A percentile compares a stretch with the other conserved stretches of the same genome.
Evolutionary conservation across 768 basidiomycete species (phyloP).

Genomic region (Thelephora aurantiotincta): DNA sequence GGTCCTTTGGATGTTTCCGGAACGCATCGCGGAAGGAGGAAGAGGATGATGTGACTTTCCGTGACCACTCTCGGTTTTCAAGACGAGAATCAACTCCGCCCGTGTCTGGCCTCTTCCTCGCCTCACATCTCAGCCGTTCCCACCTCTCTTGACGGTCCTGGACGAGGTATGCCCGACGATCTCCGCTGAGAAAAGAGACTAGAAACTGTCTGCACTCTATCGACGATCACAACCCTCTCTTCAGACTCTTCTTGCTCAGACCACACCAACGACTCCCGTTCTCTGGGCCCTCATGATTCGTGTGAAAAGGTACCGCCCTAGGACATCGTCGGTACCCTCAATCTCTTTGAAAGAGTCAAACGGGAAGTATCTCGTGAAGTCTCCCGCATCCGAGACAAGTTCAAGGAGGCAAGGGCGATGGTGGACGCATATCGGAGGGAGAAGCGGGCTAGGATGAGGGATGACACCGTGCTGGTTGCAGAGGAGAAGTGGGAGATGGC

Average conservation of each 20-base stretch:
- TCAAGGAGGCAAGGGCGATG: conserved; percentile 12
- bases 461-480: conserved; percentile 4
- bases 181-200: too few relatives aligned
- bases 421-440: conserved; percentile 10
- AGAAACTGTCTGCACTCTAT: too few relatives aligned
- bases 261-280: too few relatives aligned
- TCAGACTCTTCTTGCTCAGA: too few relatives aligned
- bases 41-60: conserved; percentile 1
- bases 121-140: background rate
- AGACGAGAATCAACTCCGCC: conserved; percentile 1
- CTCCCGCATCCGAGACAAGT: conserved; percentile 13
- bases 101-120: background rate
- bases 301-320: conserved; percentile 10
- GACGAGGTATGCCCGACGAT: too few relatives aligned
- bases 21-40: conserved; percentile 22
- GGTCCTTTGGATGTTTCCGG: conserved; percentile 23
- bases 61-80: conserved; percentile 2
- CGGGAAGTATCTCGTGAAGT: conserved; percentile 17
- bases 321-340: conserved; percentile 17
- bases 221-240: too few relatives aligned
- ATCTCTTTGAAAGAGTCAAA: conserved; percentile 22
- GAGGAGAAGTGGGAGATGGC: conserved; percentile 13
- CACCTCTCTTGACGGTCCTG: too few relatives aligned
- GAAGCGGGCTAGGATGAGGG: conserved; percentile 2
- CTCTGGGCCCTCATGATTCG: background rate